Base-by-base conservation (phyloP, 1,284 basidiomycete species). In the Moesziomyces sp. region DNA sequence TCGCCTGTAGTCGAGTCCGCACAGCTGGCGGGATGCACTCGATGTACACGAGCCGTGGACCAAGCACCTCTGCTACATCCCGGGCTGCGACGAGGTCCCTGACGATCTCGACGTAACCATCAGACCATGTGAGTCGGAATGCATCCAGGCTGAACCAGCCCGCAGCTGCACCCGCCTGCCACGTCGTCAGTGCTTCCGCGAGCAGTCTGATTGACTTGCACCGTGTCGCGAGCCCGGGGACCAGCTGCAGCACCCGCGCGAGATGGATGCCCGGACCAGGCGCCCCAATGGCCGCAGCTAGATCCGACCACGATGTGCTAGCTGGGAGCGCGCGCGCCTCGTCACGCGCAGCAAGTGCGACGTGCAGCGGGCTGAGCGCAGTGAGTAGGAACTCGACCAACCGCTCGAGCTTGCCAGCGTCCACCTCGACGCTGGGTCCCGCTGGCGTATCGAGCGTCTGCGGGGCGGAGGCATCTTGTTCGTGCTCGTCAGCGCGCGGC, bases 141-240 rank as follows among this genome's bases (percentile, higher is more conserved):
- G 14, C 21, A 26, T 58, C 51, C 3, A 68, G 16, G 0, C 26
- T 42, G 47, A 51, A 60, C 58, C 58, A 68, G 8, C 28, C 47
- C 1, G 38, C 43, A 2, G 54, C 58, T 2, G 54, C 21, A 14
- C 54, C 51, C 0, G 49, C 11, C 26, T 46, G 42, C 48, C 52
- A 2, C 2, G 18, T 23, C 0, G 54, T 33, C 4, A 68, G 51
- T 0, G 65, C 65, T 18, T 61, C 30, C 9, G 54, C 45, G 9
- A 68, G 54, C 18, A 61, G 58, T n/a, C 35, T 30, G 54, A 68
- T 51, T 2, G 65, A 61, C 16, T 68, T 68, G 65, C 58, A 68
- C 30, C 65, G 51, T 7, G 54, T 58, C 1, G 46, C 28, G 21
- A 68, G 58, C 21, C 58, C 54, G 5, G 65, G 65, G 3, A 58